Evolutionary conservation across 2,329 filamentous ascomycete genomes (phyloP).

Genomic region (Pseudocercospora fuligena): DNA sequence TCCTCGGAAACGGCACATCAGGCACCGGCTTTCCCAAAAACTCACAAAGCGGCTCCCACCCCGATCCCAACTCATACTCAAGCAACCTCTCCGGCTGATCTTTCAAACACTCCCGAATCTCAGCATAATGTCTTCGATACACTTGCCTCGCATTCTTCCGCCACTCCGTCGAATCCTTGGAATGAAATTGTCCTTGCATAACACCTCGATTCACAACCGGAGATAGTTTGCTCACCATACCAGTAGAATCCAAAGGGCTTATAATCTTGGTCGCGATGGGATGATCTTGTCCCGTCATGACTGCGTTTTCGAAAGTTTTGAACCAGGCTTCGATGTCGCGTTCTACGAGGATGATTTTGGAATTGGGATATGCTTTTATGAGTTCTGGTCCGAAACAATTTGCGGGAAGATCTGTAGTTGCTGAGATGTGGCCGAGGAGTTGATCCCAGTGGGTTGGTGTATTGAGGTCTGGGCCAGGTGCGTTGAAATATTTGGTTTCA

Average conservation of each 20-base stretch:
- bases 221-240: not conserved
- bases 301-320: conserved; percentile 25
- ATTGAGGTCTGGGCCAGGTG: conserved; percentile 16
- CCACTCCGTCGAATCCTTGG: conserved; percentile 19
- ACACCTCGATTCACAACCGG: conserved; percentile 18
- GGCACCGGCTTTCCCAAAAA: conserved; percentile 37
- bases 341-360: conserved; percentile 33
- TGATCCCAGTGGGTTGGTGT: conserved; percentile 36
- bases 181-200: conserved; percentile 26
- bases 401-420: conserved; percentile 41
- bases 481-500: conserved; percentile 51
- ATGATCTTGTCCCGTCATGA: conserved; percentile 20
- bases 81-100: conserved; percentile 35
- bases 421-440: conserved; percentile 39
- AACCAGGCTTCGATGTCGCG: conserved; percentile 31
- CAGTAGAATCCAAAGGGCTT: conserved; percentile 7
- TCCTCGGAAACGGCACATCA: conserved; percentile 31
- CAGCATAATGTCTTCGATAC: conserved; percentile 27
- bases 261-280: conserved; percentile 6
- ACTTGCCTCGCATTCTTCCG: conserved; percentile 21
- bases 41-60: conserved; percentile 40
- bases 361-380: conserved; percentile 36
- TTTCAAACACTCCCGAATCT: conserved; percentile 22
- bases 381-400: conserved; percentile 44
- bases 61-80: conserved; percentile 33